phyloP scores from a whole-genome alignment of 345 rosid species.

The Gynandropsis gynandra region DNA sequence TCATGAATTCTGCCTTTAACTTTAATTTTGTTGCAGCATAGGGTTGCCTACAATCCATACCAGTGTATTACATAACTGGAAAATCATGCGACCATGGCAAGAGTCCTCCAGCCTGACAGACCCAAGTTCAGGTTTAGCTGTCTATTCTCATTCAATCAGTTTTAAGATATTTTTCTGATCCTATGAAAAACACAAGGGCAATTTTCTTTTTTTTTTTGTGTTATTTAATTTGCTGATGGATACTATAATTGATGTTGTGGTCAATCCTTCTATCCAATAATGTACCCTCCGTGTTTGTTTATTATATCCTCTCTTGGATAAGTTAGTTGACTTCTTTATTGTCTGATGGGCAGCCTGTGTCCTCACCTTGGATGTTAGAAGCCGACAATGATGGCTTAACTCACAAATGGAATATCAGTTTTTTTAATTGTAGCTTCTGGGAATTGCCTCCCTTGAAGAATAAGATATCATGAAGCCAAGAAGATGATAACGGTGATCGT shows the following conservation, averaged over 20 bases:
- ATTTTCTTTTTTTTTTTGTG: background rate
- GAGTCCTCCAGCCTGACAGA: no score
- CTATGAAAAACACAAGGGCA: background rate
- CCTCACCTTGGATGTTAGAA: conserved; percentile 15
- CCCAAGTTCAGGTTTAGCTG: background rate
- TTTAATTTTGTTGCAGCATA: no score
- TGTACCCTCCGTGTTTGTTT: conserved; percentile 15
- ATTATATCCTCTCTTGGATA: conserved; percentile 14
- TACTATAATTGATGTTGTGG: background rate
- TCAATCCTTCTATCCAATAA: conserved; percentile 8
- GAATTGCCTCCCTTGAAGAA: conserved; percentile 22
- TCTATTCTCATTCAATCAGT: conserved; percentile 11
- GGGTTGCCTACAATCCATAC: no score
- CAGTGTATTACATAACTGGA: no score
- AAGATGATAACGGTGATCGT: background rate
- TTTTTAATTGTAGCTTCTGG: conserved; percentile 12
- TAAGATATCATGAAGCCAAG: conserved; percentile 13
- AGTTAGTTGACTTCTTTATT: conserved; percentile 18
- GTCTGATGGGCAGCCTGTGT: conserved; percentile 1
- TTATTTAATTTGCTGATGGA: background rate
- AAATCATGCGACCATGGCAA: no score
- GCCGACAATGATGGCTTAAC: conserved; percentile 23
- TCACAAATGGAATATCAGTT: background rate
- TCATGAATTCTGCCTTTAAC: no score
- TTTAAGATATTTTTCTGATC: background rate